These are phyloP conservation scores for Kodamaea ohmeri DNA, from an alignment of 1,139 yeast genomes.

Conservation along the genomic window DNA sequence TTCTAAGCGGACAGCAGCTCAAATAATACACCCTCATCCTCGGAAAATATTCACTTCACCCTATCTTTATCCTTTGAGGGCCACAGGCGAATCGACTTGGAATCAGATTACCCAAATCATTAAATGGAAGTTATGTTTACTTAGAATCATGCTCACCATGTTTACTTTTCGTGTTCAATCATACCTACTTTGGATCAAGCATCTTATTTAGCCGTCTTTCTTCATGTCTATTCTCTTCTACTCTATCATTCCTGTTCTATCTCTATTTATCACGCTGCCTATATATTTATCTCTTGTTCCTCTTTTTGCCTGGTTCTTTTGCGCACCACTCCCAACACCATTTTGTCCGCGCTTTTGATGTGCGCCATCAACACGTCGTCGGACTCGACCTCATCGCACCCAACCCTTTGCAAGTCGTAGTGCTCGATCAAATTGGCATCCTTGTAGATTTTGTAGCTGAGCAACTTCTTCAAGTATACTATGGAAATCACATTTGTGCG, in stretches of 20 bases:
- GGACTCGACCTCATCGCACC: slow-evolving; percentile 13
- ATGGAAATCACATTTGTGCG: slow-evolving; percentile 28
- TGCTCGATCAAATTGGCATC: slow-evolving; percentile 32
- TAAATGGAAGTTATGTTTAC: no score
- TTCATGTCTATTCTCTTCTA: not conserved
- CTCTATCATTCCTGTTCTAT: not conserved
- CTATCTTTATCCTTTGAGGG: no score
- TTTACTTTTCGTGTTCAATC: no score
- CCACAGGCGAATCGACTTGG: no score
- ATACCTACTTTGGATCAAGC: no score
- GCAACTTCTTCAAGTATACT: slow-evolving; percentile 29
- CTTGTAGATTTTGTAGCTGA: slow-evolving; percentile 35
- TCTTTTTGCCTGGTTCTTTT: slow-evolving; percentile 4
- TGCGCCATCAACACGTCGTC: slow-evolving; percentile 23
- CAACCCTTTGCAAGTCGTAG: slow-evolving; percentile 24
- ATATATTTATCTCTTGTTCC: not conserved
- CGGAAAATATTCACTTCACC: no score
- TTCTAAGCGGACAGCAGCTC: no score
- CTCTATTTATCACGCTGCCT: not conserved
- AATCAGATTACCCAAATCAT: no score
- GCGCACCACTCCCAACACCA: slow-evolving; percentile 28
- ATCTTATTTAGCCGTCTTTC: no score
- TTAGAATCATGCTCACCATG: no score
- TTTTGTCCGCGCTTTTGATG: slow-evolving; percentile 26
- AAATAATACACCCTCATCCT: no score